phyloP scores from a whole-genome alignment of 2,329 filamentous ascomycete genomes.

The Paraconiothyrium brasiliense region DNA sequence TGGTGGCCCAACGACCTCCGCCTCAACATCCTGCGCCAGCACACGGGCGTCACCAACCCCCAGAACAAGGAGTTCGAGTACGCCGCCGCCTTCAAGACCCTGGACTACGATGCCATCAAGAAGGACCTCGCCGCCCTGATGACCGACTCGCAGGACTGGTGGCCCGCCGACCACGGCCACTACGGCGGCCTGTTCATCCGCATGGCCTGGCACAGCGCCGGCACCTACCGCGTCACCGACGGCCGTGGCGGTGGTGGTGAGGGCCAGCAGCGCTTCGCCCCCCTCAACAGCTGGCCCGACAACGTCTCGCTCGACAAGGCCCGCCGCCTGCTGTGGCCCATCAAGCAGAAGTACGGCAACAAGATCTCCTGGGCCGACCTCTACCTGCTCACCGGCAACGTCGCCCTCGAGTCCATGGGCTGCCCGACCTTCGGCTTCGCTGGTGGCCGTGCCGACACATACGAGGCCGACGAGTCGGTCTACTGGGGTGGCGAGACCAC shows the following conservation, averaged over 20 bases:
- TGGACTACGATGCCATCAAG: constrained; percentile 77
- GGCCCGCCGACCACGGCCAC: constrained; percentile 84
- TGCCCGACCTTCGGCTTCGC: constrained; percentile 78
- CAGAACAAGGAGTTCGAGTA: constrained; percentile 75
- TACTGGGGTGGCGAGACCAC: constrained; percentile 81
- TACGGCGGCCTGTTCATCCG: constrained; percentile 83
- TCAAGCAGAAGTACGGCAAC: constrained; percentile 86
- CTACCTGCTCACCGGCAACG: constrained; percentile 76
- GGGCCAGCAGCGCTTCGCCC: constrained; percentile 81
- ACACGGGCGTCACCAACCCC: constrained; percentile 71
- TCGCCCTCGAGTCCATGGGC: constrained; percentile 80
- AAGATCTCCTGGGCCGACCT: constrained; percentile 85
- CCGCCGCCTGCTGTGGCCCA: constrained; percentile 79
- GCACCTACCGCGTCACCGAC: constrained; percentile 79
- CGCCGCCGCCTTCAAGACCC: constrained; percentile 73
- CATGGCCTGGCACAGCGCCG: constrained; percentile 83
- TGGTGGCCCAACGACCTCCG: constrained; percentile 78
- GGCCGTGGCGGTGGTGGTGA: constrained; percentile 78
- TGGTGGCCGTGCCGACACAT: constrained; percentile 75
- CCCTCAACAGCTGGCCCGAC: constrained; percentile 84
- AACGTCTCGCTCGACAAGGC: constrained; percentile 83
- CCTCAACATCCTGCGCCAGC: constrained; percentile 78
- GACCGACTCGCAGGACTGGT: constrained; percentile 83
- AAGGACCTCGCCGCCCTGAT: constrained; percentile 75
- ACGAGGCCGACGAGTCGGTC: constrained; percentile 77